These are phyloP conservation scores for Venturia aucupariae DNA, from an alignment of 2,329 filamentous ascomycete genomes.

Conservation along the genomic window DNA sequence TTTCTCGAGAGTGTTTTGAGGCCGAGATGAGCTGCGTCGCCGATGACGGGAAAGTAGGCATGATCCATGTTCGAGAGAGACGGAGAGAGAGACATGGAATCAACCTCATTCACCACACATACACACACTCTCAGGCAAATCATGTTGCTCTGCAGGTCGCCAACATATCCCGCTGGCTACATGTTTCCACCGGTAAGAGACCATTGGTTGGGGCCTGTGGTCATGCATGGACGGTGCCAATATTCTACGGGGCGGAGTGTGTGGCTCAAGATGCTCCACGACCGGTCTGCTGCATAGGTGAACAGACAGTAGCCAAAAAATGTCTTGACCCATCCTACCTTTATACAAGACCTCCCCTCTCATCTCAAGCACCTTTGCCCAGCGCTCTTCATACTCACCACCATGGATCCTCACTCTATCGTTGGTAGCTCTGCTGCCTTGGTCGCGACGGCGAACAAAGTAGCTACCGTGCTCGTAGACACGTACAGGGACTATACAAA, in stretches of 20 bases:
- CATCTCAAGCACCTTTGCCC: neutral
- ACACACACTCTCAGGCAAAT: neutral
- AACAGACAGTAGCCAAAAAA: too few species aligned
- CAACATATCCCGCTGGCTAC: neutral
- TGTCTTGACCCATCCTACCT: neutral
- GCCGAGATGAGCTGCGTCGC: neutral
- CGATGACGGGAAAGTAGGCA: neutral
- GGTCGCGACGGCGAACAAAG: neutral
- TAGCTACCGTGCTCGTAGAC: neutral
- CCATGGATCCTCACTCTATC: constrained; percentile 3
- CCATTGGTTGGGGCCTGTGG: neutral
- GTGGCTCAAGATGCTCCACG: neutral
- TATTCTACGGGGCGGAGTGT: neutral
- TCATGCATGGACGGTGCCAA: neutral
- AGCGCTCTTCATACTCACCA: neutral
- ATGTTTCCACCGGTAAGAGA: neutral
- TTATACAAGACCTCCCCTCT: neutral
- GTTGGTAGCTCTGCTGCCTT: constrained; percentile 1
- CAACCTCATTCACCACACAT: neutral
- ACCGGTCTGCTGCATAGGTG: constrained; percentile 4
- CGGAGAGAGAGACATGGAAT: too few species aligned
- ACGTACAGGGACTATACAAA: constrained; percentile 7
- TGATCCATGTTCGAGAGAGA: neutral
- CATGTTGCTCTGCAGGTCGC: neutral
- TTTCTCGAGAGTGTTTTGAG: too few species aligned